A percentile compares a stretch with the other conserved stretches of the same genome.
phyloP scores from a whole-genome alignment of 78 protist genomes.

The Pelomyxa schiedti region DNA sequence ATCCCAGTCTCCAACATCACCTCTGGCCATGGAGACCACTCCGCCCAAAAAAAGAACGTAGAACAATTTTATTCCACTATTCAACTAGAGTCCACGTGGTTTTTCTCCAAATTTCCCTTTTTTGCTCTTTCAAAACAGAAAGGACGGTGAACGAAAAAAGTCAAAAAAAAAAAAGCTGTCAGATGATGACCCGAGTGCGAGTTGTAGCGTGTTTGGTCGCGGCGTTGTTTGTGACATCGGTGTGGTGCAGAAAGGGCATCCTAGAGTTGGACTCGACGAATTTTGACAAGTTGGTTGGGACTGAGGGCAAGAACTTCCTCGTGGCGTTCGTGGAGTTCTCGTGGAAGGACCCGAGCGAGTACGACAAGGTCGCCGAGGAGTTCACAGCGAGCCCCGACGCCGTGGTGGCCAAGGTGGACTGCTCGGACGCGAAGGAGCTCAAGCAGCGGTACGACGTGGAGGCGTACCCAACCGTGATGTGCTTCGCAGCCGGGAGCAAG shows the following conservation, averaged over 20 bases:
- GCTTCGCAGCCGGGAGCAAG: not conserved
- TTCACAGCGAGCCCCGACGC: not conserved
- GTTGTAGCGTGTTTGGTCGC: no score
- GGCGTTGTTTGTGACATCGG: no score
- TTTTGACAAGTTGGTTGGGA: not conserved
- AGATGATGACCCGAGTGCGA: no score
- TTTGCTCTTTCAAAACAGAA: no score
- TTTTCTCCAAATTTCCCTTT: no score
- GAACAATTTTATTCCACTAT: no score
- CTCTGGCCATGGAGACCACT: no score
- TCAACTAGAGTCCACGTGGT: no score
- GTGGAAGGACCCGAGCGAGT: not conserved
- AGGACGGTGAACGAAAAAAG: no score
- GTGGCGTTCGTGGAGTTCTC: not conserved
- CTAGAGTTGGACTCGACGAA: not conserved
- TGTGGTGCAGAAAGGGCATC: not conserved
- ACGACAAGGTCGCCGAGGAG: not conserved
- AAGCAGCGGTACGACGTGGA: not conserved
- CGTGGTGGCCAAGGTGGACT: not conserved
- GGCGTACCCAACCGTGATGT: not conserved
- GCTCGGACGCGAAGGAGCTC: not conserved
- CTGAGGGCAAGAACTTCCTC: not conserved
- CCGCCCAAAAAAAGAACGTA: no score
- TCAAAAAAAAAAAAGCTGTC: no score
- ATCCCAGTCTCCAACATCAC: no score